These are phyloP conservation scores for Elsinoe fawcettii DNA, from an alignment of 2,329 filamentous ascomycete genomes.

Conservation along the genomic window DNA sequence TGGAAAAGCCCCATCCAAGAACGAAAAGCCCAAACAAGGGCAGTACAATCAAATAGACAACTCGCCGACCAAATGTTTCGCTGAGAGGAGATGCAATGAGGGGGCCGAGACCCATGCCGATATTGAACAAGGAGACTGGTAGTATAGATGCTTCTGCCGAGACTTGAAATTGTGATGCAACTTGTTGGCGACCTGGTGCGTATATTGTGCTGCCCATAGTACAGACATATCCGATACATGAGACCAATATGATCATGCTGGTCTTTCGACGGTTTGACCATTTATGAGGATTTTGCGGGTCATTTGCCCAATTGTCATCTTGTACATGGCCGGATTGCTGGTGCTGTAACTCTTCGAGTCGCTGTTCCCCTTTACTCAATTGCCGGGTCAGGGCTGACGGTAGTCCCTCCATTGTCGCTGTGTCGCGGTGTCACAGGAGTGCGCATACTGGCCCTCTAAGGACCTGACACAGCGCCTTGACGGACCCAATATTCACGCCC, in stretches of 20 bases:
- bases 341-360: neutral
- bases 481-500: neutral
- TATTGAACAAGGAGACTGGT: constrained; percentile 51
- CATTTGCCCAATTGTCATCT: neutral
- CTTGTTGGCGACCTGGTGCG: constrained; percentile 9
- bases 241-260: constrained; percentile 4
- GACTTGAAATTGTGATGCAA: constrained; percentile 38
- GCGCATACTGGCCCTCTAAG: neutral
- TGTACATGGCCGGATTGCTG: neutral
- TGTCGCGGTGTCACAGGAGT: neutral
- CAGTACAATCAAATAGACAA: constrained; percentile 46
- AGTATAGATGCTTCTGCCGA: constrained; percentile 50
- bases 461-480: no score
- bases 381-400: constrained; percentile 7
- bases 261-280: constrained; percentile 10
- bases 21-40: constrained; percentile 43
- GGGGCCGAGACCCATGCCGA: constrained; percentile 54
- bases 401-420: neutral
- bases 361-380: constrained; percentile 8
- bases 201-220: constrained; percentile 14
- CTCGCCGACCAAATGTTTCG: constrained; percentile 49
- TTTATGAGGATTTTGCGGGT: constrained; percentile 6
- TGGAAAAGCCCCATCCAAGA: constrained; percentile 23
- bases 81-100: constrained; percentile 52
- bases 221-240: constrained; percentile 13